phyloP scores from a whole-genome alignment of 805 yeast species.

The Wickerhamiella kurtzmanii region DNA sequence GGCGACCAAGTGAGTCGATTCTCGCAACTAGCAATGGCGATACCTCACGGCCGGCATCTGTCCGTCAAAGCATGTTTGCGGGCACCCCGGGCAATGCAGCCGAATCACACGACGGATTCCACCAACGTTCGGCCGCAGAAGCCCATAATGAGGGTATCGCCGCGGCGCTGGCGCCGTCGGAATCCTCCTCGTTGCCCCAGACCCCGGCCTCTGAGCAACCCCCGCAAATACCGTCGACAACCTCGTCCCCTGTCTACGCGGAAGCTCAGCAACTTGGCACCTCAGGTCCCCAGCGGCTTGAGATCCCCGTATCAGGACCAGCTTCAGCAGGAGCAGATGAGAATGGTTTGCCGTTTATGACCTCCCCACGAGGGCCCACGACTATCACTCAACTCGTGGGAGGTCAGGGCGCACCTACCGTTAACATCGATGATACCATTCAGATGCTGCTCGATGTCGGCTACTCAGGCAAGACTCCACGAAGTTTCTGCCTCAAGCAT shows the following conservation, averaged over 20 bases:
- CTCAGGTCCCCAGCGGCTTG: neutral
- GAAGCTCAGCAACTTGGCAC: slow-evolving; percentile 5
- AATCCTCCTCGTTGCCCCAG: neutral
- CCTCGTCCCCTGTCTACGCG: neutral
- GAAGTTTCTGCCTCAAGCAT: slow-evolving; percentile 70
- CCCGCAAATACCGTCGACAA: neutral
- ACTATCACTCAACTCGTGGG: slow-evolving; percentile 22
- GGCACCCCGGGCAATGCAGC: neutral
- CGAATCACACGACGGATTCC: neutral
- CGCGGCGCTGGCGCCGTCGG: neutral
- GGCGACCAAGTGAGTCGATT: neutral
- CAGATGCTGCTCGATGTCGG: slow-evolving; percentile 92
- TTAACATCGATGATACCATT: slow-evolving; percentile 74
- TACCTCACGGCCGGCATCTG: neutral
- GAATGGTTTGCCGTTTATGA: slow-evolving; percentile 16
- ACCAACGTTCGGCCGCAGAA: neutral
- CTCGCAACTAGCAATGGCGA: neutral
- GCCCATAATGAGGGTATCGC: neutral
- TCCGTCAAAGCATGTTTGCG: too few species aligned
- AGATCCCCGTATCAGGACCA: neutral
- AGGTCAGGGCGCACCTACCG: slow-evolving; percentile 19
- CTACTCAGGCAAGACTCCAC: slow-evolving; percentile 85
- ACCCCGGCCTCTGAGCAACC: neutral
- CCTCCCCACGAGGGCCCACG: slow-evolving; percentile 19
- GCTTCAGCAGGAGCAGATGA: slow-evolving; percentile 7